A percentile compares a stretch with the other conserved stretches of the same genome.
Conservation (phyloP, 2,329 filamentous ascomycete species). For the Sarocladium strictum region DNA sequence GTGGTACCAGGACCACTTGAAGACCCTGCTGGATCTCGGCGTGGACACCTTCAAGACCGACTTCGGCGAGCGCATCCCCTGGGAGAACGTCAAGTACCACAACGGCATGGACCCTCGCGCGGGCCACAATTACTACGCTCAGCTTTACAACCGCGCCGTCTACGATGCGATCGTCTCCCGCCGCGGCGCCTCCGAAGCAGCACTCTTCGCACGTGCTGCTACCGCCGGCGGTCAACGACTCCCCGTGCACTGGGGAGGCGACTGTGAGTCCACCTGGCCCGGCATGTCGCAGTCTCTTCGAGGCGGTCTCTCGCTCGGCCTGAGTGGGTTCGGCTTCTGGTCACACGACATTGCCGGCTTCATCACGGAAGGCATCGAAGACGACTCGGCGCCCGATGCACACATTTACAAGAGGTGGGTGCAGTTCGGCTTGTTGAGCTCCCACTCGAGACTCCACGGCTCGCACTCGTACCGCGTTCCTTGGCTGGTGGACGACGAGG, state of each 20-base stretch:
- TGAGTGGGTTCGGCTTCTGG: slow-evolving; percentile 64
- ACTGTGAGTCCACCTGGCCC: slow-evolving; percentile 68
- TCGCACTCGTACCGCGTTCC: slow-evolving; percentile 68
- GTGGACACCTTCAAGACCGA: slow-evolving; percentile 72
- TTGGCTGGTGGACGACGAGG: slow-evolving; percentile 60
- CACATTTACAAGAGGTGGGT: slow-evolving; percentile 76
- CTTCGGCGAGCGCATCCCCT: slow-evolving; percentile 68
- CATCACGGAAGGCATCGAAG: slow-evolving; percentile 40
- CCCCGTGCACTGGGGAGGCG: slow-evolving; percentile 67
- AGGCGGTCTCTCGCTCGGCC: slow-evolving; percentile 56
- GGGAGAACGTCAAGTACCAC: slow-evolving; percentile 58
- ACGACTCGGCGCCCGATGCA: slow-evolving; percentile 42
- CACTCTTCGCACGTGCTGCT: slow-evolving; percentile 61
- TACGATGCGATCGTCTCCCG: slow-evolving; percentile 57
- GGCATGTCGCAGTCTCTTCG: slow-evolving; percentile 67
- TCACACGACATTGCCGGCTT: slow-evolving; percentile 67
- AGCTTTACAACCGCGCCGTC: slow-evolving; percentile 64
- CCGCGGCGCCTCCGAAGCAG: slow-evolving; percentile 47
- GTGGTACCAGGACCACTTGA: slow-evolving; percentile 60
- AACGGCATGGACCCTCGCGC: slow-evolving; percentile 54
- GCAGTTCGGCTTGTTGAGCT: slow-evolving; percentile 66
- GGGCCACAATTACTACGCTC: slow-evolving; percentile 77
- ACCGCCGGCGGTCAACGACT: slow-evolving; percentile 64
- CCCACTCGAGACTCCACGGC: slow-evolving; percentile 65
- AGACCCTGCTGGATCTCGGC: slow-evolving; percentile 59